Evolutionary conservation across 108 stramenopile genomes (phyloP), one percentile per base, ranked within the genome.

Genomic region (Fragilariopsis cylindrus): DNA sequence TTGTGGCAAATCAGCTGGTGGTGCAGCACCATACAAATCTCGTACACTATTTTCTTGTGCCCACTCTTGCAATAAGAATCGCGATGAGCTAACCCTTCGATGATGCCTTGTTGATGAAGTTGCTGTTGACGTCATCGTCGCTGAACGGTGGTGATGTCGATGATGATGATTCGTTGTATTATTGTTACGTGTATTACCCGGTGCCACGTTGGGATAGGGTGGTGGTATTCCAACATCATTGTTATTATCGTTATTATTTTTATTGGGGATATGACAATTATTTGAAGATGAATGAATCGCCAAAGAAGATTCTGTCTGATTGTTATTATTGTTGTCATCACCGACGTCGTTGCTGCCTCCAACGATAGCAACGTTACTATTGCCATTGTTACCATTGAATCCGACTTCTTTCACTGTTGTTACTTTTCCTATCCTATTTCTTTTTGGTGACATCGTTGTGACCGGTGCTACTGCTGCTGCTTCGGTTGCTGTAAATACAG

Each of bases 1-100:
- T 6, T 47, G 11, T 21, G 64, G 64, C 41, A 65, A 21, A 16
- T 65, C 64, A 41, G 64, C 64, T 15, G 64, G 64, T 57, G 74
- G 74, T 7, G 65, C 43, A n/a, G 41, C 65, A n/a, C 44, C 65
- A 44, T 75, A 75, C 5, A 57, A 19, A 67, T 56, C 21, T 13
- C 65, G 48, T 2, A 75, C 74, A 5, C 43, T 68, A 16, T 41
- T 18, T 50, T 75, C 74, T 44, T 75, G 46, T 7, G 53, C 65
- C 74, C 74, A 75, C 45, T 75, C 74, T 7, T 44, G 13, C 1
- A 73, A n/a, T 18, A 73, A 40, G 30, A 19, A 19, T 1, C 53
- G 19, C 46, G 72, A 73, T 19, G 48, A 39, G 41, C 30, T 66
- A 44, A 42, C 41, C 12, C 19, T 66, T 9, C 64, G 65, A 13